A percentile compares a stretch with the other conserved stretches of the same genome.
These are phyloP conservation scores for Globisporangium spiculum DNA, from an alignment of 352 stramenopile species.

Conservation along the genomic window DNA sequence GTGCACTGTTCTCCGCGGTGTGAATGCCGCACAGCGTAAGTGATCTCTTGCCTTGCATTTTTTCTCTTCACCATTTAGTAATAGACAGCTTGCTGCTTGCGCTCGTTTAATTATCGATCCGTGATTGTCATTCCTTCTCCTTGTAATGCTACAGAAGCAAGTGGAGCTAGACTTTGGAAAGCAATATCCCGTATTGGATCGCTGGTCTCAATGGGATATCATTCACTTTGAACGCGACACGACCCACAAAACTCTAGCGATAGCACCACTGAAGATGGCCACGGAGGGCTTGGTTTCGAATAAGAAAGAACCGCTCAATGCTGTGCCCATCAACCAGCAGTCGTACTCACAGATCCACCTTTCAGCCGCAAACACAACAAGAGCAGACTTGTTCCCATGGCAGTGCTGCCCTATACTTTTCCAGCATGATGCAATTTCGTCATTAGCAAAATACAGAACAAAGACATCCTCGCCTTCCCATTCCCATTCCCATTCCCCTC, in stretches of 20 bases:
- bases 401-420: background rate
- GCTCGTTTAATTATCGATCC: background rate
- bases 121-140: background rate
- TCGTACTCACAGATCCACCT: background rate
- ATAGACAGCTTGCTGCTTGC: background rate
- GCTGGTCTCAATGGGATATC: background rate
- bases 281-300: background rate
- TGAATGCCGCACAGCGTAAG: background rate
- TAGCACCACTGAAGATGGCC: background rate
- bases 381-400: background rate
- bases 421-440: background rate
- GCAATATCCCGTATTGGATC: background rate
- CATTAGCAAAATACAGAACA: background rate
- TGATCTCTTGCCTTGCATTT: background rate
- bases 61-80: constrained; percentile 3
- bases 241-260: background rate
- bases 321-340: background rate
- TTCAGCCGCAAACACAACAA: background rate
- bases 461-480: background rate
- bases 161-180: background rate
- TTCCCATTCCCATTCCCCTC: background rate
- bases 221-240: background rate
- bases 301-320: background rate
- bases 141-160: background rate
- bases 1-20: background rate